Conservation (phyloP, 2,329 filamentous ascomycete genomes). For the Fusarium keratoplasticum region DNA sequence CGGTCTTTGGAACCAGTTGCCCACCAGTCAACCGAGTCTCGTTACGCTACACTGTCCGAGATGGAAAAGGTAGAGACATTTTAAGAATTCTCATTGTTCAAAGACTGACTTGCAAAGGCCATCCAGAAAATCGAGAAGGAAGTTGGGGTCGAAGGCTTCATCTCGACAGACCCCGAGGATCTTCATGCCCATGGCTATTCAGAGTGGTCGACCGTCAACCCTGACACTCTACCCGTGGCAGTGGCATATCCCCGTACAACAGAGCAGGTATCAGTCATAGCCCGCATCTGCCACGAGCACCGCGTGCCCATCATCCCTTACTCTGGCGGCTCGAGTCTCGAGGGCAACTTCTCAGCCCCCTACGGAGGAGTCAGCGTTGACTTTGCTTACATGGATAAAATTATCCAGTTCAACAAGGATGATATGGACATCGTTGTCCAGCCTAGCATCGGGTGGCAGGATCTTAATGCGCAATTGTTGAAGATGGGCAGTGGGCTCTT, state of each 20-base stretch:
- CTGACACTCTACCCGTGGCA: slow-evolving; percentile 70
- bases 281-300: slow-evolving; percentile 80
- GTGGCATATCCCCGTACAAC: slow-evolving; percentile 73
- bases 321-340: slow-evolving; percentile 86
- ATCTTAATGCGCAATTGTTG: slow-evolving; percentile 78
- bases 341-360: slow-evolving; percentile 90
- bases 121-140: slow-evolving; percentile 65
- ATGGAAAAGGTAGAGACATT: slow-evolving; percentile 54
- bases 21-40: slow-evolving; percentile 37
- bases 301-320: slow-evolving; percentile 88
- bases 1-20: slow-evolving; percentile 11
- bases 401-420: slow-evolving; percentile 81
- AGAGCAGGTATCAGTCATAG: slow-evolving; percentile 69
- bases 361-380: slow-evolving; percentile 91
- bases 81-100: not conserved
- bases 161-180: slow-evolving; percentile 73
- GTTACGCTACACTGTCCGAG: slow-evolving; percentile 57
- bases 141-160: slow-evolving; percentile 63
- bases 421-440: slow-evolving; percentile 96
- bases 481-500: slow-evolving; percentile 82
- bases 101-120: slow-evolving; percentile 56
- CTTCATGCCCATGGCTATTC: slow-evolving; percentile 73
- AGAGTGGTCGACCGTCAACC: slow-evolving; percentile 73
- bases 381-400: slow-evolving; percentile 87
- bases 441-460: slow-evolving; percentile 92